A percentile compares a stretch with the other conserved stretches of the same genome.
Conservation (phyloP, 2,329 filamentous ascomycete genomes). For the Alternaria atra region DNA sequence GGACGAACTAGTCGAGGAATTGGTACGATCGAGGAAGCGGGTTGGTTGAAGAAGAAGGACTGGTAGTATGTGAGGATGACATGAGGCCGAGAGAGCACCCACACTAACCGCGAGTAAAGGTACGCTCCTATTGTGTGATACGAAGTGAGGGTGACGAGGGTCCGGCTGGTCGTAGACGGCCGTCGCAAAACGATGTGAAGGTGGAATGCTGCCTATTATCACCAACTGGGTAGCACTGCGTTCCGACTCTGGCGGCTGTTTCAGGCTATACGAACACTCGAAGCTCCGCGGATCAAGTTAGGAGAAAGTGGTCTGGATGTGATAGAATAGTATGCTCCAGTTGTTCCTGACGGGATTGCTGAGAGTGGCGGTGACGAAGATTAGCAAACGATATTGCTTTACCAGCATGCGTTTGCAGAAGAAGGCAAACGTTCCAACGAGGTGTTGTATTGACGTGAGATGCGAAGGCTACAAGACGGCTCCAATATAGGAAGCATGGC, state of each 20-base stretch:
- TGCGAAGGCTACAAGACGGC: neutral
- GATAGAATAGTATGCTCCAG: neutral
- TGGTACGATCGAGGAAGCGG: neutral
- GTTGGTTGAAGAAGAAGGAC: neutral
- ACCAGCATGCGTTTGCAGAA: constrained; percentile 3
- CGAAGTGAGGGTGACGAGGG: constrained; percentile 9
- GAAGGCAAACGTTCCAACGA: neutral
- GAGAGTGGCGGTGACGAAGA: neutral
- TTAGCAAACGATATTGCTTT: constrained; percentile 7
- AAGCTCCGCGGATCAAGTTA: neutral
- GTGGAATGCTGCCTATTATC: neutral
- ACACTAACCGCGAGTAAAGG: constrained; percentile 4
- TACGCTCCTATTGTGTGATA: neutral
- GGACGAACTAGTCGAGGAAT: neutral
- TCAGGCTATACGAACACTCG: neutral
- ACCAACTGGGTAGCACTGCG: neutral
- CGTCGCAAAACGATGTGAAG: constrained; percentile 8
- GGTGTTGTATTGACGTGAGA: neutral
- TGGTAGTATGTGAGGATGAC: neutral
- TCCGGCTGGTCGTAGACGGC: neutral
- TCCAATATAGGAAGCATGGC: neutral
- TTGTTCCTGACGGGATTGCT: neutral
- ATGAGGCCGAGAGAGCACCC: neutral
- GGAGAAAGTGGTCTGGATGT: neutral
- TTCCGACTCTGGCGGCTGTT: neutral